Conservation (phyloP, 164 flowering plant genomes). For the Dillenia suffruticosa region DNA sequence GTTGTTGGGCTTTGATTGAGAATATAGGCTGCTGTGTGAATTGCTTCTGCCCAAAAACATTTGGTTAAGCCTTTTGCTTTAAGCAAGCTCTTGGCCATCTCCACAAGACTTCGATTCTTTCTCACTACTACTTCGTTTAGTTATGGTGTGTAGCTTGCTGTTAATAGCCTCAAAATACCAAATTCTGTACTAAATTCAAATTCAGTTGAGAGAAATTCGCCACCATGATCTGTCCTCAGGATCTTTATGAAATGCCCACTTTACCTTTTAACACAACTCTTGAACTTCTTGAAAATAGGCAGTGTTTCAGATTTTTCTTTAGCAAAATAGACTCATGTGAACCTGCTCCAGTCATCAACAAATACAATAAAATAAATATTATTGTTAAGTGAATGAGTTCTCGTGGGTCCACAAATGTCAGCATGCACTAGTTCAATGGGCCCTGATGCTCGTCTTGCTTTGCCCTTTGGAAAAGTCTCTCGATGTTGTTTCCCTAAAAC, state of each 20-base stretch:
- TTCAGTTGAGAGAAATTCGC: slow-evolving; percentile 2
- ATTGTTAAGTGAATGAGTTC: not conserved
- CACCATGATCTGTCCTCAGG: not conserved
- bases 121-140: slow-evolving; percentile 3
- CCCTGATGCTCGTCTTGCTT: not conserved
- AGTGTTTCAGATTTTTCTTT: not conserved
- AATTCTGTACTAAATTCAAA: not conserved
- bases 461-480: too few species aligned
- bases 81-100: slow-evolving; percentile 8
- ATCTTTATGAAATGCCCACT: not conserved
- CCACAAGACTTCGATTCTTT: slow-evolving; percentile 5
- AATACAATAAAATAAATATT: not conserved
- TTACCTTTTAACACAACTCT: slow-evolving; percentile 2
- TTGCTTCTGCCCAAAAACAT: too few species aligned
- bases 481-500: too few species aligned
- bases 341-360: not conserved
- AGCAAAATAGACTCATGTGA: slow-evolving; percentile 4
- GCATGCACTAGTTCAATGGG: not conserved
- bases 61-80: not conserved
- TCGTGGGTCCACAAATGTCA: slow-evolving; percentile 3
- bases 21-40: too few species aligned
- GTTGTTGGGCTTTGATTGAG: too few species aligned
- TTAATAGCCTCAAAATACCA: not conserved
- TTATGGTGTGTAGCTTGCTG: not conserved
- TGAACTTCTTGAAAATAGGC: not conserved